These are phyloP conservation scores for Blepharisma stoltei DNA, from an alignment of 73 alveolate genomes.

Conservation along the genomic window DNA sequence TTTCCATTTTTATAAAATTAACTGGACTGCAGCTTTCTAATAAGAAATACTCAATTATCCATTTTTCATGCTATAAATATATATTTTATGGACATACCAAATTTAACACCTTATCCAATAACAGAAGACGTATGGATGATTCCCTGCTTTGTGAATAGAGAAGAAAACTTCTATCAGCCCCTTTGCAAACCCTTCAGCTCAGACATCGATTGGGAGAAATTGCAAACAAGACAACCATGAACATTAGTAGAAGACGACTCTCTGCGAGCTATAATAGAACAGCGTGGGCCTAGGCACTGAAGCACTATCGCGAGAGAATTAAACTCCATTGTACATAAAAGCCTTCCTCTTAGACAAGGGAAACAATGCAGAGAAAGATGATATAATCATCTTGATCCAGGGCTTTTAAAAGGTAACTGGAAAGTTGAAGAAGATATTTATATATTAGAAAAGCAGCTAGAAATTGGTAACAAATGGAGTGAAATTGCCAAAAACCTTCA, in stretches of 20 bases:
- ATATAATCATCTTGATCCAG: slow-evolving; percentile 78
- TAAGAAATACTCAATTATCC: too few relatives aligned
- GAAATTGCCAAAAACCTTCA: slow-evolving; percentile 63
- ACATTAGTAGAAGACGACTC: slow-evolving; percentile 35
- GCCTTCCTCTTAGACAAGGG: slow-evolving; percentile 57
- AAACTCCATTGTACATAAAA: slow-evolving; percentile 29
- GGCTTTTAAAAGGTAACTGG: slow-evolving; percentile 71
- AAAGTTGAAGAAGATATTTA: slow-evolving; percentile 71
- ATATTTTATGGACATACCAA: slow-evolving; percentile 2
- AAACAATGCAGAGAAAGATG: slow-evolving; percentile 86
- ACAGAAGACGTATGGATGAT: slow-evolving; percentile 27
- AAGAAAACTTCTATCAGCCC: slow-evolving; percentile 21
- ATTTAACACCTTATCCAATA: neutral
- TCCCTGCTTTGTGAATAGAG: slow-evolving; percentile 17
- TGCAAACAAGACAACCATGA: slow-evolving; percentile 27
- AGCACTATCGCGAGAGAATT: slow-evolving; percentile 41
- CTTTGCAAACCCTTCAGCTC: neutral
- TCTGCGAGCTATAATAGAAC: slow-evolving; percentile 26
- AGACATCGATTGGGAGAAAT: neutral
- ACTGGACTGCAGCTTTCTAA: too few relatives aligned
- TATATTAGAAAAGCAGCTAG: slow-evolving; percentile 61
- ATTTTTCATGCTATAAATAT: too few relatives aligned
- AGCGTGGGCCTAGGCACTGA: slow-evolving; percentile 49
- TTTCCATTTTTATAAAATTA: too few relatives aligned
- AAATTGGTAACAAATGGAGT: slow-evolving; percentile 85